Evolutionary conservation across 306 rosid species (phyloP).

Genomic region (Crotalaria pallida): DNA sequence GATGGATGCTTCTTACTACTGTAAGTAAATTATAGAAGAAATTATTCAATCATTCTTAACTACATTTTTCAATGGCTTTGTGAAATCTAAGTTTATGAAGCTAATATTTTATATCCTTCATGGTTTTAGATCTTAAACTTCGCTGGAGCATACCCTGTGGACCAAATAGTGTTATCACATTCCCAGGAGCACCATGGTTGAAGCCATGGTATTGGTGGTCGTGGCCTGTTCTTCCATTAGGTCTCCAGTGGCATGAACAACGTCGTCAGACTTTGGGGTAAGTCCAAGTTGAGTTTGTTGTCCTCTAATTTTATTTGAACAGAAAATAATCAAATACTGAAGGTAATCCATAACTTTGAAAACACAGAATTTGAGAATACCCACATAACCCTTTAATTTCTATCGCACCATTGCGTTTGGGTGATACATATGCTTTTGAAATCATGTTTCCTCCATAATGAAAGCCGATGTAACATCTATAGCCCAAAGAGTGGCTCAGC

Average conservation of each 20-base stretch:
- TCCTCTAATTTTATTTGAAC: neutral
- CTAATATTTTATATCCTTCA: neutral
- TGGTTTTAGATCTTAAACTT: constrained; percentile 45
- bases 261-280: constrained; percentile 71
- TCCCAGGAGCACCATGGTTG: constrained; percentile 75
- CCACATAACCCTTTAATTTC: neutral
- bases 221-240: constrained; percentile 80
- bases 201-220: constrained; percentile 98
- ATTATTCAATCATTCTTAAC: neutral
- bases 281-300: neutral
- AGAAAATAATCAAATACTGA: neutral
- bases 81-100: neutral
- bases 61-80: neutral
- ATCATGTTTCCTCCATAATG: neutral
- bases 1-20: constrained; percentile 82
- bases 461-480: neutral
- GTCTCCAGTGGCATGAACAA: constrained; percentile 65
- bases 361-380: neutral
- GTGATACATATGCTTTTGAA: neutral
- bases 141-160: constrained; percentile 82
- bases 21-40: constrained; percentile 28
- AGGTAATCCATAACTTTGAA: neutral
- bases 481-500: neutral
- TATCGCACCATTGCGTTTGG: neutral
- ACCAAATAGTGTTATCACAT: constrained; percentile 82